Conservation (phyloP, 2,329 filamentous ascomycete genomes). For the Xylariales sp. region DNA sequence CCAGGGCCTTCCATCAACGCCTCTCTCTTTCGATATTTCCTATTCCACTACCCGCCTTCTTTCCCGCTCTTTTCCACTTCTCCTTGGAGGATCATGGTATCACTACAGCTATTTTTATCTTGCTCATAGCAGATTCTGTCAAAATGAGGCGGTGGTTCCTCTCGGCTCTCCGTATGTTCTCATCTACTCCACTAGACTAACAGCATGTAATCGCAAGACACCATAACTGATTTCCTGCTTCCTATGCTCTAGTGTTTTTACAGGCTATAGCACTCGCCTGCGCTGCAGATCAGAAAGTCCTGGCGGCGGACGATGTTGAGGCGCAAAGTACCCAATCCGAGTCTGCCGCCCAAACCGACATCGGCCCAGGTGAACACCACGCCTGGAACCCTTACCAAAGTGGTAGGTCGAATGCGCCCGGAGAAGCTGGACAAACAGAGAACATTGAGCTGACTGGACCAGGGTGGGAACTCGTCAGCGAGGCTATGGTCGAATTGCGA, state of each 20-base stretch:
- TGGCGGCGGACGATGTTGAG: conserved; percentile 39
- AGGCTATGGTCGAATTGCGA: conserved; percentile 62
- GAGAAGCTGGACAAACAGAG: background rate
- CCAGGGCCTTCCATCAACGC: background rate
- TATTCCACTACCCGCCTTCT: conserved; percentile 20
- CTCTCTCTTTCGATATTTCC: background rate
- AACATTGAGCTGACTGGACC: conserved; percentile 14
- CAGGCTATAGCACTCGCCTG: conserved; percentile 45
- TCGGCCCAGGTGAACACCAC: conserved; percentile 43
- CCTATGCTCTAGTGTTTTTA: conserved; percentile 46
- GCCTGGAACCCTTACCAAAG: conserved; percentile 50
- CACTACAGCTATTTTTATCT: conserved; percentile 42
- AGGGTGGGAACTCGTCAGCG: conserved; percentile 66
- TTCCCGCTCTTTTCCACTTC: conserved; percentile 27
- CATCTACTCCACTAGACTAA: conserved; percentile 17
- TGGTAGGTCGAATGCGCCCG: conserved; percentile 41
- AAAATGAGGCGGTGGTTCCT: conserved; percentile 50
- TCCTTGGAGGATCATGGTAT: conserved; percentile 48
- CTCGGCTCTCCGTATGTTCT: conserved; percentile 48
- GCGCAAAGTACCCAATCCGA: conserved; percentile 40
- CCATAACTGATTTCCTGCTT: conserved; percentile 24
- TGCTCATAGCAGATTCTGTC: conserved; percentile 48
- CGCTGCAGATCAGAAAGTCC: conserved; percentile 48
- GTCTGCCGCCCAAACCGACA: conserved; percentile 43
- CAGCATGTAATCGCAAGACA: conserved; percentile 8